Evolutionary conservation across 1,284 basidiomycete species (phyloP), one percentile per base, ranked within the genome.

Genomic region (Laetiporus sulphureus): DNA sequence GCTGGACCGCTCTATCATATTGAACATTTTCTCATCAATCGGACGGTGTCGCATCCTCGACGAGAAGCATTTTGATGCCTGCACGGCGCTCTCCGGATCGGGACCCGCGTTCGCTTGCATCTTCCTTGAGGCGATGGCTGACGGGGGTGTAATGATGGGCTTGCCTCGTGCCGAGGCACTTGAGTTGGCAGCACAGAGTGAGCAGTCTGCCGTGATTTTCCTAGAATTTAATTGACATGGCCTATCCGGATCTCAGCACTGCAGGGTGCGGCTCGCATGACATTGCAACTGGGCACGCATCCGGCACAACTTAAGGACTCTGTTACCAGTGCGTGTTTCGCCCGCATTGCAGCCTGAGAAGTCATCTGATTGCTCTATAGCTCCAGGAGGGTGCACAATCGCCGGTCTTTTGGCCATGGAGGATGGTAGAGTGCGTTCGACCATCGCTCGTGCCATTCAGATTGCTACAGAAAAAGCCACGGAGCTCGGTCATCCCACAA

Each of bases 71-170:
- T 99, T 99, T 59, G 95, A 99, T 65, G 95, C 94, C 3, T 96
- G 91, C 59, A 99, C 96, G 0, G 96, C 96, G 7, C 73, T 99
- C 3, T 93, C 91, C 13, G 96, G 94, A 2, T 92, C 91, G 7
- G 96, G 96, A 0, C 96, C 96, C 23, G 96, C 96, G 0, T 99
- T 99, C 63, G 92, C 91, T 1, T 93, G 91, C 52, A 83, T 99
- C 36, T 94, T 99, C 56, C 73, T 99, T 46, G 96, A 99, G 64
- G 95, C 96, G 1, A 97, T 99, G 93, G 87, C 92, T 2, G 96
- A 99, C 64, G 96, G 96, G 24, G 96, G 92, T 23, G 96, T 99
- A 32, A 99, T 99, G 96, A 99, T 99, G 96, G 96, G 96, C 21
- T 69, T 99, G 35, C 96, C 96, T 2, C 74, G 96, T 47, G 77